Conservation (phyloP, 768 basidiomycete species). For the Hygrocybe punicea region DNA sequence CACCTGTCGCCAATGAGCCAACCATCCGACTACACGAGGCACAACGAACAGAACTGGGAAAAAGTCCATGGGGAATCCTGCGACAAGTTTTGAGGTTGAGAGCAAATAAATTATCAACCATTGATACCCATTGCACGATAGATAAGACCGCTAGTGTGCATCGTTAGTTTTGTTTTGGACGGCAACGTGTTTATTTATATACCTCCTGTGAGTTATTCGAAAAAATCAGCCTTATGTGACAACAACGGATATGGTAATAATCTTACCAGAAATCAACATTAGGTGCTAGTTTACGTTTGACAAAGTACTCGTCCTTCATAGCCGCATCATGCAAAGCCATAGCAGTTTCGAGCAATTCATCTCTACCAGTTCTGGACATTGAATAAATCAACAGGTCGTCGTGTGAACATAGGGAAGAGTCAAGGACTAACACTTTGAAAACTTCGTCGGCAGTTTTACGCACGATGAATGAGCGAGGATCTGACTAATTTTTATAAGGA, state of each 20-base stretch:
- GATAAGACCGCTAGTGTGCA: conserved; percentile 64
- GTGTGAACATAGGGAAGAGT: background rate
- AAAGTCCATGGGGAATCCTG: conserved; percentile 90
- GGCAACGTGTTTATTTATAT: conserved; percentile 32
- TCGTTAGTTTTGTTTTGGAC: conserved; percentile 9
- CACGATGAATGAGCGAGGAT: conserved; percentile 88
- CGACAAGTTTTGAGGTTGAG: background rate
- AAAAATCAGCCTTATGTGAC: too few species aligned
- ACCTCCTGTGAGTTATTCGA: conserved; percentile 58
- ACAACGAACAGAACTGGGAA: conserved; percentile 94
- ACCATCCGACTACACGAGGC: conserved; percentile 89
- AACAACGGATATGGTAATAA: too few species aligned
- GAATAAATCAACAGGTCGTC: background rate
- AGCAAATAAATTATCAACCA: conserved; percentile 12
- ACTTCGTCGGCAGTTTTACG: conserved; percentile 88
- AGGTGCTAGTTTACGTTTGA: conserved; percentile 74
- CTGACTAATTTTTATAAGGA: conserved; percentile 50
- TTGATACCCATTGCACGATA: conserved; percentile 79
- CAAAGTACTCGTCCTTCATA: conserved; percentile 88
- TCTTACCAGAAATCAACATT: conserved; percentile 90
- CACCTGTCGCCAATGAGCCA: conserved; percentile 89
- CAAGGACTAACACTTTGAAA: conserved; percentile 69
- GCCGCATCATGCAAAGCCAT: conserved; percentile 86
- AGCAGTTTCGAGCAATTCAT: conserved; percentile 82
- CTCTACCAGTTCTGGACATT: conserved; percentile 66